Percentiles rank a stretch among this genome's conserved stretches.
Conservation (phyloP, 2,329 filamentous ascomycete genomes). For the Fusarium avenaceum region DNA sequence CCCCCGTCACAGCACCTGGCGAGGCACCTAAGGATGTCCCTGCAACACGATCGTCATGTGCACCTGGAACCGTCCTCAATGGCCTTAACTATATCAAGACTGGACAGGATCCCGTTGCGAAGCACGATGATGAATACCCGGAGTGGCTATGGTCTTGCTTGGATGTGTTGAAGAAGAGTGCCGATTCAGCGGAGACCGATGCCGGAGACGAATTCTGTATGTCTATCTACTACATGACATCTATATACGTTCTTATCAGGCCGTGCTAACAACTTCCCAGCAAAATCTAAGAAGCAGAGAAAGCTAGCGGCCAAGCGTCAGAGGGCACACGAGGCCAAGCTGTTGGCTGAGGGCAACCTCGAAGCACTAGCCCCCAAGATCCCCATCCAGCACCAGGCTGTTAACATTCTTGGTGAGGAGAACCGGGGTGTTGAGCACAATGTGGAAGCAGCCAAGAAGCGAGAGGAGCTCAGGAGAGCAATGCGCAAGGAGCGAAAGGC, state of each 20-base stretch:
- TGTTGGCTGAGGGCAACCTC: conserved; percentile 75
- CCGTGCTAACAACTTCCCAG: conserved; percentile 57
- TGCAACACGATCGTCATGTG: conserved; percentile 64
- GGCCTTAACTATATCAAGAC: conserved; percentile 85
- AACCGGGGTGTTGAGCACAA: conserved; percentile 60
- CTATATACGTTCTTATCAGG: background rate
- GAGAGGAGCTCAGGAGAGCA: conserved; percentile 75
- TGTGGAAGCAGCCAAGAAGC: conserved; percentile 62
- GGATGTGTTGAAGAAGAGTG: conserved; percentile 69
- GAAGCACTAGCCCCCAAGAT: conserved; percentile 76
- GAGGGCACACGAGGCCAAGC: conserved; percentile 67
- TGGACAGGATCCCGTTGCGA: conserved; percentile 78
- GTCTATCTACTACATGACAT: conserved; percentile 52
- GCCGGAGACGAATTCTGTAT: conserved; percentile 84
- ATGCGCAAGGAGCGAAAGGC: conserved; percentile 81
- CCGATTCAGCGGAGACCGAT: conserved; percentile 64
- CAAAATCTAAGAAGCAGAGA: conserved; percentile 88
- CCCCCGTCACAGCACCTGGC: conserved; percentile 51
- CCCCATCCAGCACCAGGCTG: conserved; percentile 80
- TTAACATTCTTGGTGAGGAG: conserved; percentile 74
- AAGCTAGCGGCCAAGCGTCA: conserved; percentile 76
- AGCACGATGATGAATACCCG: conserved; percentile 82
- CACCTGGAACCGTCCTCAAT: conserved; percentile 76
- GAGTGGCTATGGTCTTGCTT: conserved; percentile 84
- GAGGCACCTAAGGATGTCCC: conserved; percentile 51